Conservation (phyloP, 1,139 yeast species). For the Kodamaea anthophila region DNA sequence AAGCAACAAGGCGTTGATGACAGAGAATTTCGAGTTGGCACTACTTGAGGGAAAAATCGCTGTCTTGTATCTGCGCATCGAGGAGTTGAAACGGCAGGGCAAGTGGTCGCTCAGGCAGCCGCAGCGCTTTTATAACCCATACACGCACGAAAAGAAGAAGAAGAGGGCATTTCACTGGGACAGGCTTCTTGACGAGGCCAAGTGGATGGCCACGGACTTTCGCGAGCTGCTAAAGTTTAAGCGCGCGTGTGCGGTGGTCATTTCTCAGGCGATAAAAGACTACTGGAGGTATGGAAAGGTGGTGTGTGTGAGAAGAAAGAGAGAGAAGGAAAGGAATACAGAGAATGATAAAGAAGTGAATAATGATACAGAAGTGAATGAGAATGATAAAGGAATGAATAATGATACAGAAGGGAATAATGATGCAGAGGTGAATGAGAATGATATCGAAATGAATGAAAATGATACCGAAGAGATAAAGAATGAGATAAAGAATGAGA, state of each 20-base stretch:
- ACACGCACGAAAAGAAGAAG: constrained; percentile 29
- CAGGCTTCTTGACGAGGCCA: constrained; percentile 65
- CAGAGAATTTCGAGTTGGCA: constrained; percentile 81
- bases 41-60: constrained; percentile 90
- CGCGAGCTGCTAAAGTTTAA: constrained; percentile 65
- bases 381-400: not conserved
- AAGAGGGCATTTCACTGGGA: constrained; percentile 59
- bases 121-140: constrained; percentile 63
- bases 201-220: constrained; percentile 81
- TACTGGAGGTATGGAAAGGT: constrained; percentile 73
- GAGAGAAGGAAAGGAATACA: too few relatives aligned
- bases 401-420: not conserved
- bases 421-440: not conserved
- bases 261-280: constrained; percentile 70
- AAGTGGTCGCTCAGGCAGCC: constrained; percentile 94
- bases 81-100: constrained; percentile 79
- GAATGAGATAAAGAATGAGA: too few relatives aligned
- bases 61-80: constrained; percentile 87
- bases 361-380: not conserved
- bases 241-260: constrained; percentile 58
- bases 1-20: constrained; percentile 78
- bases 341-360: constrained; percentile 4
- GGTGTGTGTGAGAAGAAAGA: constrained; percentile 51
- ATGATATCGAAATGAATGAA: not conserved
- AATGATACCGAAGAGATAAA: not conserved